Conservation (phyloP, 1,284 basidiomycete species). For the Ustilago tritici region DNA sequence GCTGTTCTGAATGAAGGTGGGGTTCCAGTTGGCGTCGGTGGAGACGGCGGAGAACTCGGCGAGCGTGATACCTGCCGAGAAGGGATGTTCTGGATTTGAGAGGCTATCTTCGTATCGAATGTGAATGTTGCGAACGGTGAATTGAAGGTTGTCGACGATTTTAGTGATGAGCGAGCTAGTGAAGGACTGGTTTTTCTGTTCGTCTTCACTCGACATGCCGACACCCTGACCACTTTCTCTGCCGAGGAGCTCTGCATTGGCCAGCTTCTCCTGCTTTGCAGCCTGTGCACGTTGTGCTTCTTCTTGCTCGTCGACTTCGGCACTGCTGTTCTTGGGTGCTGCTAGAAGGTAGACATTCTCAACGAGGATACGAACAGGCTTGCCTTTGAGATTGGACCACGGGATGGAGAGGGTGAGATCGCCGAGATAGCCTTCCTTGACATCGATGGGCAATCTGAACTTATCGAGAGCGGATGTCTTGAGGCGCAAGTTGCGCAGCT, state of each 20-base stretch:
- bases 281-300: constrained; percentile 85
- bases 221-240: constrained; percentile 41
- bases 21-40: constrained; percentile 88
- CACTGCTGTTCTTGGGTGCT: constrained; percentile 81
- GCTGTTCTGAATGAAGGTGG: constrained; percentile 94
- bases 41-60: constrained; percentile 93
- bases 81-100: constrained; percentile 96
- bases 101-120: constrained; percentile 95
- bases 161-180: constrained; percentile 87
- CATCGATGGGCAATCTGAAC: constrained; percentile 94
- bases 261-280: constrained; percentile 87
- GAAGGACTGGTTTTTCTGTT: constrained; percentile 83
- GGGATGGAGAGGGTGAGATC: constrained; percentile 92
- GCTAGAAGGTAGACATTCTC: constrained; percentile 96
- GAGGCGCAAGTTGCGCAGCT: constrained; percentile 80
- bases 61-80: constrained; percentile 92
- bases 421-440: constrained; percentile 91
- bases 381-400: constrained; percentile 92
- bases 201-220: constrained; percentile 73
- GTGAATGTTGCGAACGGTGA: constrained; percentile 77
- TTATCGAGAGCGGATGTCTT: constrained; percentile 96
- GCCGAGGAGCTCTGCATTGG: constrained; percentile 84
- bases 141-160: constrained; percentile 95
- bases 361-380: constrained; percentile 89
- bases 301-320: constrained; percentile 81